These are phyloP conservation scores for Fusarium pseudoanthophilum DNA, from an alignment of 2,329 filamentous ascomycete genomes.

Conservation along the genomic window DNA sequence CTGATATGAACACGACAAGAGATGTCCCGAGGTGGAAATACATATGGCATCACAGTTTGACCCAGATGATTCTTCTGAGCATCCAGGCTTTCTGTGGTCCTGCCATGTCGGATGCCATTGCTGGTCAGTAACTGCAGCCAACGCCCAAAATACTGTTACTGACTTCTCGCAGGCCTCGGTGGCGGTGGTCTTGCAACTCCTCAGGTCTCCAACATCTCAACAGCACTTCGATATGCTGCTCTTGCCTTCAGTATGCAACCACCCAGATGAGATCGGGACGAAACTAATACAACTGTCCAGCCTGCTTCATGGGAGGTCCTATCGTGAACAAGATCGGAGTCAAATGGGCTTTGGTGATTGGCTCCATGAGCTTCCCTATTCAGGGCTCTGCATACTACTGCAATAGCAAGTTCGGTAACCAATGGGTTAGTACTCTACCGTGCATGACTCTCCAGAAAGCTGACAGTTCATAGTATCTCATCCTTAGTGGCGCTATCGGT, in stretches of 20 bases:
- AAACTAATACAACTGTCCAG: background rate
- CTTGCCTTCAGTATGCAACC: slow-evolving; percentile 1
- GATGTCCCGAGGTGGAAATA: slow-evolving; percentile 7
- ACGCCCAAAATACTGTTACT: fast-evolving
- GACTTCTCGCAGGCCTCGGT: background rate
- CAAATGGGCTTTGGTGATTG: slow-evolving; percentile 13
- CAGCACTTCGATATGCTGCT: slow-evolving; percentile 2
- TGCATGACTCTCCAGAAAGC: fast-evolving
- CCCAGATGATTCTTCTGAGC: slow-evolving; percentile 17
- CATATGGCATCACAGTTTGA: slow-evolving; percentile 15
- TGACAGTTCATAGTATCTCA: background rate
- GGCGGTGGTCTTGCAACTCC: slow-evolving; percentile 19
- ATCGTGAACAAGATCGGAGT: slow-evolving; percentile 15
- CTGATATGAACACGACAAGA: background rate
- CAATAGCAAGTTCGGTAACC: slow-evolving; percentile 14
- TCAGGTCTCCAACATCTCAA: slow-evolving; percentile 8
- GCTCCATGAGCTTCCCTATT: background rate
- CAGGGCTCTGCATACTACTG: slow-evolving; percentile 14
- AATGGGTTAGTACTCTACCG: background rate
- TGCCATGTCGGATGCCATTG: slow-evolving; percentile 15
- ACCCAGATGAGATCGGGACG: fast-evolving
- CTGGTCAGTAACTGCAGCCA: background rate
- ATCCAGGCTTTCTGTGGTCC: slow-evolving; percentile 17
- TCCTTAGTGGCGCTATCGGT: background rate
- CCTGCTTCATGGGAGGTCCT: slow-evolving; percentile 17